Percentiles rank a stretch among this genome's conserved stretches.
Conservation (phyloP, 1,284 basidiomycete genomes). For the Ceratobasidium sp. region DNA sequence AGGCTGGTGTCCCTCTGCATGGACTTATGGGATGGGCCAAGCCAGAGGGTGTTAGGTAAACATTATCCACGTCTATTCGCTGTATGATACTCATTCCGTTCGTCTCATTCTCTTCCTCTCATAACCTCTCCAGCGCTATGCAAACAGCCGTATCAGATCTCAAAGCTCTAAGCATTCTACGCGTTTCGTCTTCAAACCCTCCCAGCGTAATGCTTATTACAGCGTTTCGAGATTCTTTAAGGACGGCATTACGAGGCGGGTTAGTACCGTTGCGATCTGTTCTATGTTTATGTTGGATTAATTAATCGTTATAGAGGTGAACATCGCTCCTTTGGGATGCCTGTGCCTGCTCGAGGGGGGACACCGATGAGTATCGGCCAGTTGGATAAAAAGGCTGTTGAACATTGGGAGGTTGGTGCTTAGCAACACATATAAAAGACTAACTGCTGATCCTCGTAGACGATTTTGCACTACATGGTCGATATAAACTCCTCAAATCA, state of each 20-base stretch:
- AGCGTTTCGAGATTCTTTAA: slow-evolving; percentile 83
- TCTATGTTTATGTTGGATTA: background rate
- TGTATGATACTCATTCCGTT: too few relatives aligned
- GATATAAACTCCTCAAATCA: slow-evolving; percentile 76
- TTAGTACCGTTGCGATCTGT: slow-evolving; percentile 61
- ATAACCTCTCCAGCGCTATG: slow-evolving; percentile 62
- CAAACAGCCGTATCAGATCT: slow-evolving; percentile 76
- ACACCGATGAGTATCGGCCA: slow-evolving; percentile 69
- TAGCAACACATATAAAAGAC: slow-evolving; percentile 39
- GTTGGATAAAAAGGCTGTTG: slow-evolving; percentile 88
- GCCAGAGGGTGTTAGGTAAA: slow-evolving; percentile 77
- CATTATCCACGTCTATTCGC: slow-evolving; percentile 29
- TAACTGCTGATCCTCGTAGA: slow-evolving; percentile 64
- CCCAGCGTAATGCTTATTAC: slow-evolving; percentile 78
- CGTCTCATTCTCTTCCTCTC: background rate
- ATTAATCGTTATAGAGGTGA: slow-evolving; percentile 71
- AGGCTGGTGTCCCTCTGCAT: slow-evolving; percentile 75
- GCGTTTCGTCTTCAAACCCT: slow-evolving; percentile 70
- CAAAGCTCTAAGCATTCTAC: slow-evolving; percentile 80
- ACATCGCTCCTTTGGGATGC: slow-evolving; percentile 92
- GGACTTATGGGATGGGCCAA: slow-evolving; percentile 89
- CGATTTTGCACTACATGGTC: slow-evolving; percentile 98
- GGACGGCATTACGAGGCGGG: slow-evolving; percentile 95
- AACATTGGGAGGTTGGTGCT: slow-evolving; percentile 90
- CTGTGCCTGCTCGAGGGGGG: slow-evolving; percentile 72